Percentiles rank a stretch among this genome's conserved stretches.
Evolutionary conservation across 495 filamentous ascomycete species (phyloP).

Genomic region (Amphirosellinia nigrospora): DNA sequence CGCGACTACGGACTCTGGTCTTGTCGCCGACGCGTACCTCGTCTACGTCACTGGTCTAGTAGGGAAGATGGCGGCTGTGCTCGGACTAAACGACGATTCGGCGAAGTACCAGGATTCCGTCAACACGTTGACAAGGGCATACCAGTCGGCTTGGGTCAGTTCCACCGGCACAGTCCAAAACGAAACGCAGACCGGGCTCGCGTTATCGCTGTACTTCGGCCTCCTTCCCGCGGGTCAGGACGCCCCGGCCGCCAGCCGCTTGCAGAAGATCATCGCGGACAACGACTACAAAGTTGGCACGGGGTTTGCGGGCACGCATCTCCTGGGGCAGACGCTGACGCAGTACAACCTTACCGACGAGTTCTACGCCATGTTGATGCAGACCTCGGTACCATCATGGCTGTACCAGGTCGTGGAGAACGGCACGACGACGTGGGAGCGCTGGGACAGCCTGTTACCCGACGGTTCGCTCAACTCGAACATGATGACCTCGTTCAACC

Average conservation of each 20-base stretch:
- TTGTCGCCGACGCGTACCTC: slow-evolving; percentile 60
- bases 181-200: slow-evolving; percentile 57
- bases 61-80: slow-evolving; percentile 36
- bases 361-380: slow-evolving; percentile 43
- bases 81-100: slow-evolving; percentile 40
- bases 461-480: slow-evolving; percentile 59
- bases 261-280: slow-evolving; percentile 46
- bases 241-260: slow-evolving; percentile 38
- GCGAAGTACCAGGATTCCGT: slow-evolving; percentile 38
- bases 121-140: slow-evolving; percentile 40
- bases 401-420: slow-evolving; percentile 59
- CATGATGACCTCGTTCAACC: slow-evolving; percentile 61
- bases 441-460: slow-evolving; percentile 60
- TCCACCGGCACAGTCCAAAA: slow-evolving; percentile 45
- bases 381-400: slow-evolving; percentile 53
- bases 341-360: slow-evolving; percentile 39
- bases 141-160: slow-evolving; percentile 51
- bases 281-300: slow-evolving; percentile 56
- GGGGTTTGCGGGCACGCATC: slow-evolving; percentile 61
- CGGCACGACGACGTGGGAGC: slow-evolving; percentile 62
- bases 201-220: slow-evolving; percentile 52
- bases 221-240: slow-evolving; percentile 42
- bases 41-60: slow-evolving; percentile 51
- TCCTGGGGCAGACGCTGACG: slow-evolving; percentile 53
- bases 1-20: slow-evolving; percentile 46